Base-by-base conservation (phyloP, 2,329 filamentous ascomycete genomes). In the Cordyceps fumosorosea region DNA sequence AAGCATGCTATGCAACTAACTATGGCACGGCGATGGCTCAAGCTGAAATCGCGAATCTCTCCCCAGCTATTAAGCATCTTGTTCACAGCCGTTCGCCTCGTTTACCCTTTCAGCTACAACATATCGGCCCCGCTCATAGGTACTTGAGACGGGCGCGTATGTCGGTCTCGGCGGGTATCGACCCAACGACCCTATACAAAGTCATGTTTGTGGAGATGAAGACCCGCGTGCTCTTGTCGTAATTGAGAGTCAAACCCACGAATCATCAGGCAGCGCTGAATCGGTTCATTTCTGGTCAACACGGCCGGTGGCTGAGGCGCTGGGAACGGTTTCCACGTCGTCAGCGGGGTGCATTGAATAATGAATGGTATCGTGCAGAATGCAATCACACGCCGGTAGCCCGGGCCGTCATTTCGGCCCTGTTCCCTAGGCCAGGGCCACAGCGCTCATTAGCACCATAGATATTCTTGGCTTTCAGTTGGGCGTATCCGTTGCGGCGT, bases 161-260 rank as follows among this genome's bases (percentile, higher is more conserved):
- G 51, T 60, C 42, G 50, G 47, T 18, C 32, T 51, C 22, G 57
- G 57, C 57, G 57, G 58, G 51, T 60, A 60, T 55, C 18, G 18
- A 37, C 20, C 56, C 34, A 60, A 54, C 24, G 18, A 37, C 20
- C 47, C 34, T 52, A 34, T 22, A 26, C 20, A 45, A 52, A 40
- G 42, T 20, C 18, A 2, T 50, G 50, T 42, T 32, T 48, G 51
- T 50, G 59, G 59, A 61, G 59, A 55, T 61, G 37, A 34, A 40
- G 51, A 40, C 59, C 42, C 59, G 47, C 56, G 56, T 16, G 48
- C 12, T 14, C 32, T 20, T 26, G 29, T 26, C 34, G 34, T 8
- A 37, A 37, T 37, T 37, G 1, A 37, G 29, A 29, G 29, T 29
- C 29, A 37, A 37, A 37, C 34, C 34, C 34, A 37, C 34, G 34